Conservation (phyloP, 495 filamentous ascomycete genomes). For the Hapsidospora chrysogenum region DNA sequence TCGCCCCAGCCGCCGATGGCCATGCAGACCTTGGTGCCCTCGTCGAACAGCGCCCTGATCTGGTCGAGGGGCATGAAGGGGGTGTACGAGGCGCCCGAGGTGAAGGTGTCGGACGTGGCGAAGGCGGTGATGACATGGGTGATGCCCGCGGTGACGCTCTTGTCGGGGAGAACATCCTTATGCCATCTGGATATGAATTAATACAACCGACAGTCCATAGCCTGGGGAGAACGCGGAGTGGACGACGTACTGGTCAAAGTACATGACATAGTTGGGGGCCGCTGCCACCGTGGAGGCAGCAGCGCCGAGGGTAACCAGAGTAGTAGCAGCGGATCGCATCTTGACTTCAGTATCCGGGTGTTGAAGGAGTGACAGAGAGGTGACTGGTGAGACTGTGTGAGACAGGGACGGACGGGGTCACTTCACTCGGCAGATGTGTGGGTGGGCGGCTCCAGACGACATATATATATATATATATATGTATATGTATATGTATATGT, state of each 20-base stretch:
- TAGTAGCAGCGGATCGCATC: neutral
- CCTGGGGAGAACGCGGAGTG: neutral
- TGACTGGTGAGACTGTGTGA: no score
- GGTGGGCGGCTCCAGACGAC: no score
- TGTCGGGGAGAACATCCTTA: conserved; percentile 11
- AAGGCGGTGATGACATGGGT: conserved; percentile 45
- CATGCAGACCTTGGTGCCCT: conserved; percentile 39
- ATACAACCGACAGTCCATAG: no score
- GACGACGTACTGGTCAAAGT: conserved; percentile 10
- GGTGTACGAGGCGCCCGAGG: conserved; percentile 22
- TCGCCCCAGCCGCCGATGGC: conserved; percentile 53
- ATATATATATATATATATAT: no score
- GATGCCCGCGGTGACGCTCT: conserved; percentile 16
- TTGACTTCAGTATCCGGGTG: no score
- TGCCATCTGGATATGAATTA: conserved; percentile 9
- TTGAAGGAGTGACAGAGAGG: no score
- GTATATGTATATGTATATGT: no score
- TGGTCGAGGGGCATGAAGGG: conserved; percentile 31
- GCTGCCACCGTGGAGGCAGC: conserved; percentile 4
- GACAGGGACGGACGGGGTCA: no score
- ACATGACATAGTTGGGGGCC: conserved; percentile 11
- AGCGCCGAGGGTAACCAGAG: conserved; percentile 2
- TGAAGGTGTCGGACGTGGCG: conserved; percentile 35
- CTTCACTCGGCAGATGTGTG: no score
- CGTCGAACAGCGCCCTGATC: conserved; percentile 33